Percentiles rank a stretch among this genome's conserved stretches.
Conservation (phyloP, 2,329 filamentous ascomycete species). For the Venturia effusa region DNA sequence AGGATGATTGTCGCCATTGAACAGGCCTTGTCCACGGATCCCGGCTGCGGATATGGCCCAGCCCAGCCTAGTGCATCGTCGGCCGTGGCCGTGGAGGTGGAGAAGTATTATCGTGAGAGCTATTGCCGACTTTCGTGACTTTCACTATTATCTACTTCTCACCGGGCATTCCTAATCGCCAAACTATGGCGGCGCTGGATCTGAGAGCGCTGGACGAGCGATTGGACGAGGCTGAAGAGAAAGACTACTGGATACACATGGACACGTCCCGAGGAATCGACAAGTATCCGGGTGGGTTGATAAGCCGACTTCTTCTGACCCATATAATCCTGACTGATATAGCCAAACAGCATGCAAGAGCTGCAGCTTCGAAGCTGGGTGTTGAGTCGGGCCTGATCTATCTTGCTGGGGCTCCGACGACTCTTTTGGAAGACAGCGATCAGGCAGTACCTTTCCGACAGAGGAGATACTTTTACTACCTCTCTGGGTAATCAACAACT, state of each 20-base stretch:
- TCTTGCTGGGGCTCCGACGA: slow-evolving; percentile 40
- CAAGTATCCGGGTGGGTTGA: slow-evolving; percentile 8
- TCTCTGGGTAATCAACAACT: slow-evolving; percentile 38
- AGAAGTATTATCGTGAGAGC: too few relatives aligned
- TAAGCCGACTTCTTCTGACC: background rate
- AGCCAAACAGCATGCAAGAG: slow-evolving; percentile 31
- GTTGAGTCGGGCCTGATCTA: slow-evolving; percentile 40
- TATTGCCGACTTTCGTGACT: background rate
- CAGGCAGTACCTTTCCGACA: slow-evolving; percentile 47
- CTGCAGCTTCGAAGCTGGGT: slow-evolving; percentile 26
- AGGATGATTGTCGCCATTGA: too few relatives aligned
- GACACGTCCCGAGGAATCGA: background rate
- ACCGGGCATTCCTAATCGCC: background rate
- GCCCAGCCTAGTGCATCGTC: too few relatives aligned
- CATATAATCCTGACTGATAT: background rate
- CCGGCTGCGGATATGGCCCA: too few relatives aligned
- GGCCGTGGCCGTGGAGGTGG: background rate
- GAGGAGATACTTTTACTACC: slow-evolving; percentile 51
- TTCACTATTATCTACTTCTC: background rate
- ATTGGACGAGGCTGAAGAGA: background rate
- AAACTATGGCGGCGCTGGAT: background rate
- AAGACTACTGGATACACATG: slow-evolving; percentile 1
- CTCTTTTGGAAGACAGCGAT: slow-evolving; percentile 47
- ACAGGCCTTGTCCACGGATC: too few relatives aligned
- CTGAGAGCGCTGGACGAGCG: background rate